Evolutionary conservation across 352 stramenopile species (phyloP), one percentile per base, ranked within the genome.

Genomic region (Globisporangium emineosum): DNA sequence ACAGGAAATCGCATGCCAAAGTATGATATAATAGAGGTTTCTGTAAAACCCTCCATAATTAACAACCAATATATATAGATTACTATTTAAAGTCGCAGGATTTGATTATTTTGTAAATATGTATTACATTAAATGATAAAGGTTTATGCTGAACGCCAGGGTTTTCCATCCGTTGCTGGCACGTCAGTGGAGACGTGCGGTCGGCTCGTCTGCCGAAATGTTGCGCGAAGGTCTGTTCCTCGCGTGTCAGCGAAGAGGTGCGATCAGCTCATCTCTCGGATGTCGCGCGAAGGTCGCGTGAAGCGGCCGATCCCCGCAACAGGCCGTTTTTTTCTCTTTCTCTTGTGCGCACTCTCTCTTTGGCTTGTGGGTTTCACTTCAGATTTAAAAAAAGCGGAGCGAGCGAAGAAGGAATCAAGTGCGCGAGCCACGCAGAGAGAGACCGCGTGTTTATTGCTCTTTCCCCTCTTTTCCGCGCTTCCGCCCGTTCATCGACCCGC

Each of bases 221-320:
- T 72, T 51, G 61, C 56, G 32, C 49, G 66, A 71, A 71, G 37
- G 68, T 70, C 56, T 45, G 37, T 45, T 45, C 13, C 37, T 29
- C 29, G 51, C 51, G 42, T 19, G 51, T 42, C 51, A 40, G 17
- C 8, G 29, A 17, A 21, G n/a, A 25, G 12, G 21, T 51, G 17
- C 19, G 8, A 8, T 7, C 21, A 15, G 12, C 33, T 35, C 25
- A 25, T 60, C 33, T 47, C 35, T 8, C 23, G 2, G 3, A 2
- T 51, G 66, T 71, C 50, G 61, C 55, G 25, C 40, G 66, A 72
- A 72, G 54, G 68, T 73, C 56, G 63, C 63, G 17, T 35, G 37
- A 69, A 63, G 45, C 35, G 19, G n/a, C 49, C 23, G 15, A 40
- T 57, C 19, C n/a, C 62, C 21, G 37, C 30, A 60, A 71, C 61